Evolutionary conservation across 2,329 filamentous ascomycete species (phyloP), one percentile per base, ranked within the genome.

Genomic region (Pestalotiopsis sp.): DNA sequence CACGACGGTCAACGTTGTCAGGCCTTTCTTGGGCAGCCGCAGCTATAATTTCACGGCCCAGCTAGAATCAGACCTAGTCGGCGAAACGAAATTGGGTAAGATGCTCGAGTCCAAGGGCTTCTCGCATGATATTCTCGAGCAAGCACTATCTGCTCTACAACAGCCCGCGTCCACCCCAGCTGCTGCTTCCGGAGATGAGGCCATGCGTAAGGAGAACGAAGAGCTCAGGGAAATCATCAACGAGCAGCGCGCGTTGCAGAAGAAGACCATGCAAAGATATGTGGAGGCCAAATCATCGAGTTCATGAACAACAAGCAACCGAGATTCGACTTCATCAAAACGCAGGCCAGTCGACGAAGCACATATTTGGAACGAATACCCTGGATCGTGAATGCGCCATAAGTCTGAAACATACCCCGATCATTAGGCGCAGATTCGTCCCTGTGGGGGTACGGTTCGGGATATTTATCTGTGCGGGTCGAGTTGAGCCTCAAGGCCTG

Each of bases 21-120:
- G 97, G 82, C 95, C 95, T n/a, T 90, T 90, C 70, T 86, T 92
- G 69, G 89, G 86, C 64, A 86, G 88, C 70, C 84, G 87, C 52
- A 87, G 86, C 71, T 94, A 95, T 76, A 86, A 86, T 3, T 85
- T 93, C 70, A 90, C 86, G 17, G 83, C 89, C 13, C 91, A 93
- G 77, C 82, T 94, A n/a, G 83, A 83, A 14, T 76, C 80, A 0
- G 79, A 83, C 55, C 69, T 83, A 23, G 74, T 79, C 7, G 74
- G 75, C 3, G 75, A 81, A n/a, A 82, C 81, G 14, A 78, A 81
- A 69, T 84, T 89, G 65, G 77, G 78, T 64, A 79, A 79, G 57
- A 81, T 87, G 76, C 76, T 88, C 25, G 76, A 79, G 49, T 76
- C 81, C 11, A 80, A 82, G 2, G 87, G 87, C 0, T 82, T 90